Base-by-base conservation (phyloP, 768 basidiomycete genomes). In the Tubosaeta sp. region DNA sequence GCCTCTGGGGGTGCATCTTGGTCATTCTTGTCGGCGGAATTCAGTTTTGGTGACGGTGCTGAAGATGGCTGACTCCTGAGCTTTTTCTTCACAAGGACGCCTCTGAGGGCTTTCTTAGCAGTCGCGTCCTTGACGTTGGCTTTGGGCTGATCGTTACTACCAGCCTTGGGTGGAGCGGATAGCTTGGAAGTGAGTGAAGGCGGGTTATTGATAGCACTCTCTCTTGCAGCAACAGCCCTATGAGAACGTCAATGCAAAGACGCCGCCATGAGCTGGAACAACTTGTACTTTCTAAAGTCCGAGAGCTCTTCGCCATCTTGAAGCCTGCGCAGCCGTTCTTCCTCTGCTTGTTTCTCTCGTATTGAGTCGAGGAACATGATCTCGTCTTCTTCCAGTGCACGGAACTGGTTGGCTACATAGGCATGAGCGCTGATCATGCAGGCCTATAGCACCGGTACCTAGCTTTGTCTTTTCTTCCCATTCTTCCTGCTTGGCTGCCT, bases 401-500 rank as follows among this genome's bases (percentile, higher is more conserved):
- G 86, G 61, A 92, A 93, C 64, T 93, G 91, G 64, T 91, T 92
- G 48, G 89, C 89, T 88, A 66, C 29, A 50, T 44, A 48, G 44
- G 25, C 35, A 33, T 53, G 29, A 58, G 52, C 27, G 39, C 26
- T 43, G 42, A 59, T 56, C 37, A 38, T 51, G 50, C 47, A 34
- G 44, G 44, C 41, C n/a, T 29, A 39, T 43, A 22, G 42, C 35
- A 25, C 43, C 22, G 37, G 59, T 55, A 71, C 70, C 77, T 71
- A 93, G 80, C 67, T 91, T 91, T 54, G 83, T 89, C 66, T 88
- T 88, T 67, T 91, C 88, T 65, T 93, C 91, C 88, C 89, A 93
- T 81, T 93, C 88, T 68, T 93, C 91, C 71, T 93, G 89, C 68
- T 92, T 91, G 58, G 88, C 89, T 62, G 85, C 82, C 88, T 91